A percentile compares a stretch with the other conserved stretches of the same genome.
Evolutionary conservation across 2,329 filamentous ascomycete genomes (phyloP).

Genomic region (Hymenoscyphus infarciens): DNA sequence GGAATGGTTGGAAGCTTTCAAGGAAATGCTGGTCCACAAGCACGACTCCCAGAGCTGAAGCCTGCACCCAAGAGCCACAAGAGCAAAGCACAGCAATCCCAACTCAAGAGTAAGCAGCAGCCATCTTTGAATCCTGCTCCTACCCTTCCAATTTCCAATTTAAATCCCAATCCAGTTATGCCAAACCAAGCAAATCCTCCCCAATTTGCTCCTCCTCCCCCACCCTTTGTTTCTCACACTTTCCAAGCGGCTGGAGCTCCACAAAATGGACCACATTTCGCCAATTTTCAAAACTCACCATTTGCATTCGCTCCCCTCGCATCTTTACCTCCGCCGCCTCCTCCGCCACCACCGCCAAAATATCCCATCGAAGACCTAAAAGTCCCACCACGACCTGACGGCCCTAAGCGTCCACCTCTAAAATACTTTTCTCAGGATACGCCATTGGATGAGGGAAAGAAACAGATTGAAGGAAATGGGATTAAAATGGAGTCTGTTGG

Average conservation of each 20-base stretch:
- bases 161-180: conserved; percentile 2
- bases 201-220: conserved; percentile 25
- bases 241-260: conserved; percentile 34
- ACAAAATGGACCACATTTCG: conserved; percentile 32
- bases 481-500: conserved; percentile 85
- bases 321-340: conserved; percentile 49
- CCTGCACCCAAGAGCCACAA: conserved; percentile 69
- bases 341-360: conserved; percentile 74
- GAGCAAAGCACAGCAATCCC: conserved; percentile 49
- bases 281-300: conserved; percentile 42
- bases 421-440: conserved; percentile 72
- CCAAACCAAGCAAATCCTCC: conserved; percentile 15
- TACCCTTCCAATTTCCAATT: conserved; percentile 18
- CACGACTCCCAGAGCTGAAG: conserved; percentile 68
- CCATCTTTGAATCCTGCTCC: conserved; percentile 35
- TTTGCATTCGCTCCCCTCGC: conserved; percentile 46
- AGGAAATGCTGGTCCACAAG: conserved; percentile 42
- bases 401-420: conserved; percentile 64
- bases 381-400: conserved; percentile 63
- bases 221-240: conserved; percentile 31
- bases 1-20: conserved; percentile 36
- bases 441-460: conserved; percentile 47
- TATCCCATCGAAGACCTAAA: conserved; percentile 96
- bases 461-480: conserved; percentile 49
- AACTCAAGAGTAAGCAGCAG: conserved; percentile 40